A percentile compares a stretch with the other conserved stretches of the same genome.
Evolutionary conservation across 1,139 yeast genomes (phyloP).

Genomic region (Meyerozyma elateridarum): DNA sequence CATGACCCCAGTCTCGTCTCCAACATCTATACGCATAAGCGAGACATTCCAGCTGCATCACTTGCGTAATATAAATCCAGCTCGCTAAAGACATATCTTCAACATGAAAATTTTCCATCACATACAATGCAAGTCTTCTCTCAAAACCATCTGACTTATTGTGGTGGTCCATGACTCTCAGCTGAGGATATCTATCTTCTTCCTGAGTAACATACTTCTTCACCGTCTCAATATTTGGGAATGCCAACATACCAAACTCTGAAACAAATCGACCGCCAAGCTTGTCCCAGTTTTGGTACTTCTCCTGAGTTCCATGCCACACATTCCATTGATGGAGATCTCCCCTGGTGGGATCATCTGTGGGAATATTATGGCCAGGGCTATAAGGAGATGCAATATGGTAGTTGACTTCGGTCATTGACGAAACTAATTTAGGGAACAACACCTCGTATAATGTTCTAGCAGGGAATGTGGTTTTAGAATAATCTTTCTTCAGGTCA

Average conservation of each 20-base stretch:
- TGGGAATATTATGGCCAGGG: slow-evolving; percentile 17
- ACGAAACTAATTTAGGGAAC: slow-evolving; percentile 26
- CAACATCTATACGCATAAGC: slow-evolving; percentile 42
- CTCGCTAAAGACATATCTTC: slow-evolving; percentile 25
- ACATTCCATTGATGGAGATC: slow-evolving; percentile 49
- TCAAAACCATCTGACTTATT: slow-evolving; percentile 43
- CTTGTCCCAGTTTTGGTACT: slow-evolving; percentile 38
- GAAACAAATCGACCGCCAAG: slow-evolving; percentile 40
- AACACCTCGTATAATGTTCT: slow-evolving; percentile 33
- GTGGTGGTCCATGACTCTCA: slow-evolving; percentile 33
- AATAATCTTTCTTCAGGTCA: slow-evolving; percentile 24
- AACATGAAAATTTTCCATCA: slow-evolving; percentile 37
- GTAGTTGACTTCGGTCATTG: slow-evolving; percentile 26
- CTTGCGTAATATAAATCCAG: slow-evolving; percentile 47
- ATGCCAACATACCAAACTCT: slow-evolving; percentile 45
- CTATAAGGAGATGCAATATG: slow-evolving; percentile 44
- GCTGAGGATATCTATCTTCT: slow-evolving; percentile 32
- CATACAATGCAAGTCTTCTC: slow-evolving; percentile 39
- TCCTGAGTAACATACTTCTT: slow-evolving; percentile 26
- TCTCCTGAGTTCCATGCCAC: slow-evolving; percentile 44
- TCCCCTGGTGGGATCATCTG: slow-evolving; percentile 34
- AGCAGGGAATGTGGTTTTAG: slow-evolving; percentile 35
- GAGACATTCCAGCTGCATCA: slow-evolving; percentile 48
- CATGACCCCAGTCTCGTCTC: slow-evolving; percentile 39
- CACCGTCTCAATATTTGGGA: slow-evolving; percentile 28